Conservation (phyloP, 441 rosid species). For the Croton setiger region DNA sequence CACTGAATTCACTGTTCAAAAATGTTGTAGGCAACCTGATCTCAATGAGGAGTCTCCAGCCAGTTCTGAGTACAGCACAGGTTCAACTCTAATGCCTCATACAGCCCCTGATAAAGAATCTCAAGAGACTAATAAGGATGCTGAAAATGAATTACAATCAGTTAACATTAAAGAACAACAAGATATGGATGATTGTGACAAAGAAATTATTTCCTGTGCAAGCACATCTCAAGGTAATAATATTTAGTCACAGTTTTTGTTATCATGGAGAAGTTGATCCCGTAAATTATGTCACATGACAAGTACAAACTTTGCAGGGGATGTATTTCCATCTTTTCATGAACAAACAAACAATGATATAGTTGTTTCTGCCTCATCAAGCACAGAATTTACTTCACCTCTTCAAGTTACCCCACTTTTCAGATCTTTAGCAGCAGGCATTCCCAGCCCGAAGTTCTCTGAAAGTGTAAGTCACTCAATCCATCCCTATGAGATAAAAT, state of each 20-base stretch:
- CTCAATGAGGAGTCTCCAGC: constrained; percentile 80
- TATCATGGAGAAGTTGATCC: background rate
- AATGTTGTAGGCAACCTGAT: constrained; percentile 69
- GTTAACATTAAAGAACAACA: constrained; percentile 26
- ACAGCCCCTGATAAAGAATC: constrained; percentile 42
- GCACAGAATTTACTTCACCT: constrained; percentile 73
- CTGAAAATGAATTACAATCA: constrained; percentile 27
- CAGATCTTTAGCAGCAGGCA: constrained; percentile 93
- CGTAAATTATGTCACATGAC: constrained; percentile 10
- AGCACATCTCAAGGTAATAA: constrained; percentile 44
- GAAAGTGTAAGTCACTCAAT: constrained; percentile 80
- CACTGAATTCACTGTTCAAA: constrained; percentile 16
- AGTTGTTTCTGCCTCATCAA: constrained; percentile 48
- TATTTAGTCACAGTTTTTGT: constrained; percentile 15
- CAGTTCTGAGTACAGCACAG: constrained; percentile 90
- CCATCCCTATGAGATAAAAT: constrained; percentile 2
- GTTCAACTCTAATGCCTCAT: constrained; percentile 53
- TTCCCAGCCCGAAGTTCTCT: constrained; percentile 97
- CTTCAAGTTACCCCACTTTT: constrained; percentile 87
- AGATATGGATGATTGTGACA: constrained; percentile 33
- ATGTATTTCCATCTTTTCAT: constrained; percentile 39
- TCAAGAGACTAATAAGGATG: constrained; percentile 41
- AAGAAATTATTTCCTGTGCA: constrained; percentile 37
- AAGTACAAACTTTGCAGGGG: constrained; percentile 34
- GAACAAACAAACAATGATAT: constrained; percentile 36